Evolutionary conservation across 2,329 filamentous ascomycete genomes (phyloP).

Genomic region (Stachybotrys echinatus): DNA sequence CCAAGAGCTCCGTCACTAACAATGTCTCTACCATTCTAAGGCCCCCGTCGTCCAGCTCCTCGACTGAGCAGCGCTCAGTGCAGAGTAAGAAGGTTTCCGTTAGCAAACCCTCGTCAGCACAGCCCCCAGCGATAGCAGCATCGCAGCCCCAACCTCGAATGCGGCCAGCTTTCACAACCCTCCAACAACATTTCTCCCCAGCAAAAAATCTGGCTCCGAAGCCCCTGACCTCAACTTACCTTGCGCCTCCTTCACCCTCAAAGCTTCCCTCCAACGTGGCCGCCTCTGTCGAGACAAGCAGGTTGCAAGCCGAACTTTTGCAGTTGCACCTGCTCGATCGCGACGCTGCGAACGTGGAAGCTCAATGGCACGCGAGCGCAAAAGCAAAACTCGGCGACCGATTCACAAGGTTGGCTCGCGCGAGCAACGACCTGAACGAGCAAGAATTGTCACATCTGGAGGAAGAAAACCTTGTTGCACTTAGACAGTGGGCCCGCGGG

Average conservation of each 20-base stretch:
- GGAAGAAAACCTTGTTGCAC: slow-evolving; percentile 43
- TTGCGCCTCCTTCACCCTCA: slow-evolving; percentile 56
- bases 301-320: slow-evolving; percentile 59
- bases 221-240: slow-evolving; percentile 51
- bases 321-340: slow-evolving; percentile 61
- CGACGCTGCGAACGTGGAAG: slow-evolving; percentile 36
- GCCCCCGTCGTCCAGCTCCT: slow-evolving; percentile 18
- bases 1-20: slow-evolving; percentile 25
- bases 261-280: slow-evolving; percentile 57
- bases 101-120: slow-evolving; percentile 9
- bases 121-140: slow-evolving; percentile 9
- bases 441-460: slow-evolving; percentile 41
- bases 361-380: slow-evolving; percentile 54
- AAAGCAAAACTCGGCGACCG: slow-evolving; percentile 37
- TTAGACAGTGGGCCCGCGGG: slow-evolving; percentile 43
- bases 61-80: slow-evolving; percentile 10
- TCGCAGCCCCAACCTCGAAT: slow-evolving; percentile 25
- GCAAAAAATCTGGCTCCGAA: slow-evolving; percentile 57
- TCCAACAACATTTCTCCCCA: slow-evolving; percentile 64
- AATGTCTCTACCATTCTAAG: slow-evolving; percentile 19
- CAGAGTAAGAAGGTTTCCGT: slow-evolving; percentile 12
- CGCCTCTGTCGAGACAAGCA: slow-evolving; percentile 50
- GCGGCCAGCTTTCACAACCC: slow-evolving; percentile 54
- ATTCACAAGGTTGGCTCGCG: slow-evolving; percentile 34
- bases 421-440: slow-evolving; percentile 26